A percentile compares a stretch with the other conserved stretches of the same genome.
Evolutionary conservation across 768 basidiomycete genomes (phyloP).

Genomic region (Lyophyllum semitale): DNA sequence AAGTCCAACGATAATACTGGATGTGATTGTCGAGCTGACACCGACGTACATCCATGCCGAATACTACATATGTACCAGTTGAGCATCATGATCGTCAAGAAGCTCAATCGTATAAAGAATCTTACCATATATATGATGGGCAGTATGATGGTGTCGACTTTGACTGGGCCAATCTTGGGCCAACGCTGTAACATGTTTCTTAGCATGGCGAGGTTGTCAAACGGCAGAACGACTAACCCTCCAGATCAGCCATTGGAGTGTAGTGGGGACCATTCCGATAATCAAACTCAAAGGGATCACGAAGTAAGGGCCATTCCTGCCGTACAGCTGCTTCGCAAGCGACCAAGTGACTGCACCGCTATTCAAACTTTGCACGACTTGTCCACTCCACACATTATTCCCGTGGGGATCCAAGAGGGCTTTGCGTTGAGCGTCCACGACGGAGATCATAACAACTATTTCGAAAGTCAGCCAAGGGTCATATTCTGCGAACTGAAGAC

Average conservation of each 20-base stretch:
- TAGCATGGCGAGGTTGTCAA: not conserved
- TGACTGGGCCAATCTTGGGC: conserved; percentile 54
- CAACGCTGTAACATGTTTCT: conserved; percentile 40
- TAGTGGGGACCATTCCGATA: conserved; percentile 54
- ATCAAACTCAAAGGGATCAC: conserved; percentile 55
- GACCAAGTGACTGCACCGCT: conserved; percentile 67
- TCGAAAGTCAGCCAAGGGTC: not conserved
- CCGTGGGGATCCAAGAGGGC: conserved; percentile 52
- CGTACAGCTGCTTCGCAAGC: conserved; percentile 58
- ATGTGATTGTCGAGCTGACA: conserved; percentile 52
- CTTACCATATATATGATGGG: conserved; percentile 57
- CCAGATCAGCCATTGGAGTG: conserved; percentile 54
- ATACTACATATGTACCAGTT: conserved; percentile 24
- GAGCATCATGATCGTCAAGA: not conserved
- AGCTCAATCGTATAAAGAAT: not conserved
- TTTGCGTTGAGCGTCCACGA: conserved; percentile 54
- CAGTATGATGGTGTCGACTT: conserved; percentile 50
- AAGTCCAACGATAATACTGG: conserved; percentile 52
- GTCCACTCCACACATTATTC: conserved; percentile 65
- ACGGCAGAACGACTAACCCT: conserved; percentile 35
- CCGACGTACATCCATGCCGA: conserved; percentile 50
- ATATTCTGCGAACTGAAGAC: not conserved
- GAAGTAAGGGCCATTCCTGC: conserved; percentile 54
- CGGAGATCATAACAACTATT: conserved; percentile 58
- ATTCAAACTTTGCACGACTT: conserved; percentile 52